phyloP scores from a whole-genome alignment of 306 rosid genomes.

The Gastrolobium villosum region DNA sequence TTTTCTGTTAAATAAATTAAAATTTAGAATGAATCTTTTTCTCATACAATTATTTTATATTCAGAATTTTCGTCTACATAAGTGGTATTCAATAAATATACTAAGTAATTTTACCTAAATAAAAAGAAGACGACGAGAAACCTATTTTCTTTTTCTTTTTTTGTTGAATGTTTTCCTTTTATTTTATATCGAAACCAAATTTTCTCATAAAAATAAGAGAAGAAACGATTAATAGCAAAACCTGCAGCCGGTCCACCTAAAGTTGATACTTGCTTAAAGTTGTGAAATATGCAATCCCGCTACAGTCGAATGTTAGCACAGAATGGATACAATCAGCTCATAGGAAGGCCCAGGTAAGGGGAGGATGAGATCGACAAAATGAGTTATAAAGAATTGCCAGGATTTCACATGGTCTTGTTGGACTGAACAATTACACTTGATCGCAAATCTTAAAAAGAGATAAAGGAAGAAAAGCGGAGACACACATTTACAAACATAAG shows the following conservation, averaged over 20 bases:
- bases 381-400: not conserved
- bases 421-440: not conserved
- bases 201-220: not conserved
- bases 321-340: too few relatives aligned
- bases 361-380: too few relatives aligned
- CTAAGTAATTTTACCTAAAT: not conserved
- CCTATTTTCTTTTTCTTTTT: not conserved
- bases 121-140: not conserved
- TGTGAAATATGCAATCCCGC: too few relatives aligned
- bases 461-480: too few relatives aligned
- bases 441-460: too few relatives aligned
- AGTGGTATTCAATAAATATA: not conserved
- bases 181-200: not conserved
- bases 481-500: too few relatives aligned
- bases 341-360: too few relatives aligned
- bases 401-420: slow-evolving; percentile 1
- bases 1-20: slow-evolving; percentile 2
- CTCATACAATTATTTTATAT: not conserved
- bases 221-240: too few relatives aligned
- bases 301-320: too few relatives aligned
- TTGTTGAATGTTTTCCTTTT: not conserved
- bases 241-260: too few relatives aligned
- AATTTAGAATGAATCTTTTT: not conserved
- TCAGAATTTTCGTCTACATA: not conserved
- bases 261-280: too few relatives aligned